Evolutionary conservation across 176 grass and related monocot species (phyloP).

Genomic region (Lolium multiflorum): DNA sequence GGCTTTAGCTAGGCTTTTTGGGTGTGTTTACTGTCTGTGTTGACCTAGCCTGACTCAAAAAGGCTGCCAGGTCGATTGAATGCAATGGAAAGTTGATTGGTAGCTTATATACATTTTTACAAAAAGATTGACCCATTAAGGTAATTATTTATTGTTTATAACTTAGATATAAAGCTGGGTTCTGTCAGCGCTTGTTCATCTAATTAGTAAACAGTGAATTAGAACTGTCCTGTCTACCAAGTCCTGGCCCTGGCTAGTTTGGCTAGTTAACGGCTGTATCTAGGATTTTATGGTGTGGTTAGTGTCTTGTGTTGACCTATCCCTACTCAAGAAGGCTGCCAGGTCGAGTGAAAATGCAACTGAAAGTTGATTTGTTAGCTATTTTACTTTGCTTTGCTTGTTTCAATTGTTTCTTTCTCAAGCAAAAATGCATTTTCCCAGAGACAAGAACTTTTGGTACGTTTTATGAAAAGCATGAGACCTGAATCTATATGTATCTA

Average conservation of each 20-base stretch:
- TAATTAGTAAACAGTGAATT: background rate
- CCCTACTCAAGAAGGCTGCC: background rate
- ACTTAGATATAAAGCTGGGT: background rate
- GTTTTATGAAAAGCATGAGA: background rate
- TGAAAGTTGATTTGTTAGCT: background rate
- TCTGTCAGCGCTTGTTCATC: background rate
- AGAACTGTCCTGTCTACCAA: slow-evolving; percentile 5
- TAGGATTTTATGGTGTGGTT: background rate
- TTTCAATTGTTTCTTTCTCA: background rate
- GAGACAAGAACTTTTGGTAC: background rate
- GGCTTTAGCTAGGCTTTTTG: background rate
- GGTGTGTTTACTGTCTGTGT: background rate
- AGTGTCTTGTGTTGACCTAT: background rate
- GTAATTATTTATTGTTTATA: slow-evolving; percentile 9
- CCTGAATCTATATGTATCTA: background rate
- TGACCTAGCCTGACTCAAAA: background rate
- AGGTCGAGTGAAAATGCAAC: background rate
- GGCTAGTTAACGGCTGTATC: background rate
- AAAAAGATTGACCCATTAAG: background rate
- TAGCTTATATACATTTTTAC: background rate
- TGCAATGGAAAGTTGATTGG: background rate
- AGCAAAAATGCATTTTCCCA: background rate
- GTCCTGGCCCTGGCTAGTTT: slow-evolving; percentile 8
- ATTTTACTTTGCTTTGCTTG: background rate
- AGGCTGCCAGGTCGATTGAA: background rate